phyloP scores from a whole-genome alignment of 1,284 basidiomycete genomes.

The Fereydounia khargensis region DNA sequence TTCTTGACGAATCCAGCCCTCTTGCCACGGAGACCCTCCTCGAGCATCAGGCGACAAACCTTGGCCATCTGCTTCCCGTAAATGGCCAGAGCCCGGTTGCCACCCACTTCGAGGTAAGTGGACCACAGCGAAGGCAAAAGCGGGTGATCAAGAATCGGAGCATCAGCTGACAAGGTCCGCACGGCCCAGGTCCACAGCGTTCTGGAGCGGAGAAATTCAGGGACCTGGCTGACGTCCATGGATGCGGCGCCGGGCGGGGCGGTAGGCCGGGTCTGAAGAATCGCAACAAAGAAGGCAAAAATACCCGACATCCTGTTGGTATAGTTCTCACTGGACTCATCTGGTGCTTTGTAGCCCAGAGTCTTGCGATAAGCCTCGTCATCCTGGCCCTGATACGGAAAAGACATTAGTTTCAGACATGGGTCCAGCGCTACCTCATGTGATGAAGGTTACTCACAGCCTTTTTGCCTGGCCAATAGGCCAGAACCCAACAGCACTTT shows the following conservation, averaged over 20 bases:
- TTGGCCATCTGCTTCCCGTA: conserved; percentile 49
- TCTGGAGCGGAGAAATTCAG: conserved; percentile 29
- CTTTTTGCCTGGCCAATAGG: conserved; percentile 58
- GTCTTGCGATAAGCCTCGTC: conserved; percentile 67
- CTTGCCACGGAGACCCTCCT: conserved; percentile 29
- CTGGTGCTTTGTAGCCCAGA: conserved; percentile 66
- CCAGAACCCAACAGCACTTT: conserved; percentile 66
- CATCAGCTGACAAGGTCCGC: conserved; percentile 35
- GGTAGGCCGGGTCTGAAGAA: conserved; percentile 63
- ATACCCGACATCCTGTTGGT: conserved; percentile 75
- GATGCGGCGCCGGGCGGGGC: conserved; percentile 6
- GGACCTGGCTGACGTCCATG: conserved; percentile 13
- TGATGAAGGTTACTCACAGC: too few species aligned
- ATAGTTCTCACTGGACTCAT: conserved; percentile 66
- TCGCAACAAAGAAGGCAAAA: conserved; percentile 81
- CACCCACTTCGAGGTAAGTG: conserved; percentile 48
- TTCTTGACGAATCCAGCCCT: conserved; percentile 31
- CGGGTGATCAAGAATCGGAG: conserved; percentile 37
- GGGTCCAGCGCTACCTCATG: too few species aligned
- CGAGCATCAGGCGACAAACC: conserved; percentile 33
- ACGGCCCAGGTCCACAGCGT: conserved; percentile 51
- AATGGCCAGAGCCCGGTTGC: conserved; percentile 12
- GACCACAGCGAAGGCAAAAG: conserved; percentile 47
- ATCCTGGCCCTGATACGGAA: conserved; percentile 38
- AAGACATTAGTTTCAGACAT: too few species aligned